Evolutionary conservation across 2,329 filamentous ascomycete genomes (phyloP).

Genomic region (Hymenoscyphus linearis): DNA sequence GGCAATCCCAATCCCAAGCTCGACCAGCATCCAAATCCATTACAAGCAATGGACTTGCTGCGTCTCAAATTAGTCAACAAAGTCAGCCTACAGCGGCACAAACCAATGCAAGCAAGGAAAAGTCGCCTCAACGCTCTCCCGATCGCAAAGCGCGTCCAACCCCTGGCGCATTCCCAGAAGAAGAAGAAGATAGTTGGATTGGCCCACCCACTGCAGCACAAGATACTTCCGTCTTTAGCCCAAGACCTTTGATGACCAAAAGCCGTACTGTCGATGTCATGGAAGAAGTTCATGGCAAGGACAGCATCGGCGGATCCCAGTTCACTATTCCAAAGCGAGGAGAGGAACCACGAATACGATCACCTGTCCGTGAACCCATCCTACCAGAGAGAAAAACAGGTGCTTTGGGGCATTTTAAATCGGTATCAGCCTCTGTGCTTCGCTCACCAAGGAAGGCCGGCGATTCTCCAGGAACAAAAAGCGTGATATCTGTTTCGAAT

Average conservation of each 20-base stretch:
- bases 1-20: constrained; percentile 42
- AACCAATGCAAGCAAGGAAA: constrained; percentile 9
- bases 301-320: constrained; percentile 43
- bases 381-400: constrained; percentile 29
- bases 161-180: constrained; percentile 56
- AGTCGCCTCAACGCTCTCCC: constrained; percentile 17
- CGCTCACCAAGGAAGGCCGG: constrained; percentile 42
- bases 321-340: constrained; percentile 41
- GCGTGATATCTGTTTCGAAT: constrained; percentile 57
- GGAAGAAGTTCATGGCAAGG: constrained; percentile 48
- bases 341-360: constrained; percentile 31
- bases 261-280: constrained; percentile 57
- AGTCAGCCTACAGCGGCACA: constrained; percentile 13
- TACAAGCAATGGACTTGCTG: constrained; percentile 17
- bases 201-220: constrained; percentile 39
- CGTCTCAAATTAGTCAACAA: constrained; percentile 20
- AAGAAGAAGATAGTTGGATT: constrained; percentile 59
- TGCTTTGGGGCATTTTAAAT: constrained; percentile 51
- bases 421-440: constrained; percentile 56
- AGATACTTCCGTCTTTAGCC: constrained; percentile 34
- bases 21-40: constrained; percentile 32
- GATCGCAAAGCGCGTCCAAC: constrained; percentile 26
- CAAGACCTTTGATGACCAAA: constrained; percentile 52
- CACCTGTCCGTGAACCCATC: constrained; percentile 27
- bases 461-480: constrained; percentile 41